Base-by-base conservation (phyloP, 495 filamentous ascomycete species). In the Trichodelitschia bisporula region DNA sequence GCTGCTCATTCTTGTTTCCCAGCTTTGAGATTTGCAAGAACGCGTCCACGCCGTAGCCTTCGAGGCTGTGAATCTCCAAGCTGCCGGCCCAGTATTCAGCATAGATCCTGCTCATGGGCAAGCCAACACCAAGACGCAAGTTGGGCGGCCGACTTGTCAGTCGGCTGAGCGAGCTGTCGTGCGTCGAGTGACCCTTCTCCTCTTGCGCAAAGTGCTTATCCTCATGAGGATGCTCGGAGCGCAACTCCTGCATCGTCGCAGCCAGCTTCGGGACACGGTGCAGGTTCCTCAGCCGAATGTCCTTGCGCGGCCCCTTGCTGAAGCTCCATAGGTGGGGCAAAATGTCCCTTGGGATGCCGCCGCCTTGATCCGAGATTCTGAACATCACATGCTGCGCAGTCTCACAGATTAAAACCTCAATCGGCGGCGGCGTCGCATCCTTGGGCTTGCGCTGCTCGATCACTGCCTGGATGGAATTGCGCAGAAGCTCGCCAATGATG, bases 21-120 rank as follows among this genome's bases (percentile, higher is more conserved):
- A 99, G 60, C 51, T 92, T 92, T 4, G 78, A 84, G 21, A 99
- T 91, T 50, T 95, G 84, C 36, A 99, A 49, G 46, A 95, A 99
- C 1, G 77, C 84, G 54, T 99, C 86, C n/a, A 89, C 80, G 1
- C 86, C 86, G 41, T 93, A 99, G 0, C 86, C 86, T 41, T 95
- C 86, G 20, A 99, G 52, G 47, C 72, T 91, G 48, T 95, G 86
- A 36, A 95, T 44, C 46, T 92, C 79, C 15, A 99, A 50, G 45
- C 65, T 84, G 1, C 86, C 86, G 4, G 89, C 86, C 86, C 86
- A 99, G 51, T 95, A 97, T 50, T 99, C 84, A 11, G 89, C 84
- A 47, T 95, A 99, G 10, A 95, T 77, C 36, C 80, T 65, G 37
- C 78, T 89, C 58, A 95, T 73, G 0, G 86, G 89, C 30, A 99